A percentile compares a stretch with the other conserved stretches of the same genome.
These are phyloP conservation scores for Breynia disticha DNA, from an alignment of 441 rosid genomes.

Conservation along the genomic window DNA sequence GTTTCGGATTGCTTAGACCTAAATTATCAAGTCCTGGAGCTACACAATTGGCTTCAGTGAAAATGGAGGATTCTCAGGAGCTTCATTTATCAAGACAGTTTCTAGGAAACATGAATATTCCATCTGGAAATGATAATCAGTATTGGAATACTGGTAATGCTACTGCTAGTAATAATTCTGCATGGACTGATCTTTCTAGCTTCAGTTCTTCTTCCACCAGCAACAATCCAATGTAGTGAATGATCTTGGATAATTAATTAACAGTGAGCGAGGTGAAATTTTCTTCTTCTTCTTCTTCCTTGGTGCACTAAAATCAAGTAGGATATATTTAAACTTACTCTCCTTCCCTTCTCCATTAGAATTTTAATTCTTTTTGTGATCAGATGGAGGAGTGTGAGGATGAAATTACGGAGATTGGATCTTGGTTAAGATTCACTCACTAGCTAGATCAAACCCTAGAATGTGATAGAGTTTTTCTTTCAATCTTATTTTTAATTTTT, in stretches of 20 bases:
- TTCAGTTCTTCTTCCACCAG: conserved; percentile 68
- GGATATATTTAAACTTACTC: neutral
- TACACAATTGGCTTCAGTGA: conserved; percentile 53
- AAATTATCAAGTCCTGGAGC: conserved; percentile 31
- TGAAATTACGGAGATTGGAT: conserved; percentile 1
- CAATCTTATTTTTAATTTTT: neutral
- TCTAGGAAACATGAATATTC: conserved; percentile 24
- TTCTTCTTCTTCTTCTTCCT: conserved; percentile 12
- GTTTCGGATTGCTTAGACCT: conserved; percentile 28
- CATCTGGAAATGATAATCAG: conserved; percentile 29
- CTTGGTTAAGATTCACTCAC: conserved; percentile 14
- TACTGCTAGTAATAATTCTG: conserved; percentile 9
- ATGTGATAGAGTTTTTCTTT: conserved; percentile 10
- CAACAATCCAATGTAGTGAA: conserved; percentile 26
- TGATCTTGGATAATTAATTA: conserved; percentile 12
- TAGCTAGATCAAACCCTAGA: conserved; percentile 28
- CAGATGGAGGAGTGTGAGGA: conserved; percentile 11
- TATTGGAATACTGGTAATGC: conserved; percentile 34
- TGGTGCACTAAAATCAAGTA: conserved; percentile 19
- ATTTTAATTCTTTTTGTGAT: conserved; percentile 6
- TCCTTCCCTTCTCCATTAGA: conserved; percentile 13
- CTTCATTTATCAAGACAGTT: conserved; percentile 47
- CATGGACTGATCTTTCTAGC: conserved; percentile 77
- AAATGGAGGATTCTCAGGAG: conserved; percentile 57
- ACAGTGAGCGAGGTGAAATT: conserved; percentile 22